A percentile compares a stretch with the other conserved stretches of the same genome.
Conservation (phyloP, 148 eudicot species). For the Pouteria glomerata region DNA sequence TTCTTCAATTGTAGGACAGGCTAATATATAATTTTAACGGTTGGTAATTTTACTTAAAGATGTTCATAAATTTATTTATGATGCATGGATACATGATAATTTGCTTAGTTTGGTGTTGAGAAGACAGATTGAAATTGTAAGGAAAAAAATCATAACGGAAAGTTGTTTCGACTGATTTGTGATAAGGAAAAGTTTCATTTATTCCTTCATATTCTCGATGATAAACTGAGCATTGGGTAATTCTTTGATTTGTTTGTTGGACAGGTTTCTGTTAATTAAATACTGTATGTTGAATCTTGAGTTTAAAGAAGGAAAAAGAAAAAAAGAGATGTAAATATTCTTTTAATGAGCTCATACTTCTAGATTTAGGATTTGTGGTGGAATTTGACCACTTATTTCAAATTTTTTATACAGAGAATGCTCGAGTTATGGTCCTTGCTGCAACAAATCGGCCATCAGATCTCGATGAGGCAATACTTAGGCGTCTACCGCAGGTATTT, state of each 20-base stretch:
- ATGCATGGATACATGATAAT: not conserved
- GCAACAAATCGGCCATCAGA: constrained; percentile 98
- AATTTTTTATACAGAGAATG: constrained; percentile 48
- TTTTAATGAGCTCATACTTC: not conserved
- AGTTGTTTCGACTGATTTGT: not conserved
- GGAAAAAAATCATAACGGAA: no score
- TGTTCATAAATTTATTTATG: not conserved
- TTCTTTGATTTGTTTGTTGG: not conserved
- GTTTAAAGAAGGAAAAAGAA: no score
- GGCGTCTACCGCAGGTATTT: constrained; percentile 92
- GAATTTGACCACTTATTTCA: not conserved
- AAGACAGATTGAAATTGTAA: not conserved
- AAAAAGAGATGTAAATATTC: not conserved
- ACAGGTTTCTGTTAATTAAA: not conserved
- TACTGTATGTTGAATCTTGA: not conserved
- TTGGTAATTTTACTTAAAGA: not conserved
- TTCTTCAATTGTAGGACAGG: not conserved
- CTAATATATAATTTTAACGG: not conserved
- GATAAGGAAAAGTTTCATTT: not conserved
- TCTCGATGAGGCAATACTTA: constrained; percentile 93
- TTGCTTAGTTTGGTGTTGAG: not conserved
- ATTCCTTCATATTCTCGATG: not conserved
- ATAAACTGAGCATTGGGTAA: not conserved
- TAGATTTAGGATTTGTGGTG: not conserved
- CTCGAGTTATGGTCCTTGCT: constrained; percentile 96